These are phyloP conservation scores for Fusarium floridanum DNA, from an alignment of 2,329 filamentous ascomycete species.

Conservation along the genomic window DNA sequence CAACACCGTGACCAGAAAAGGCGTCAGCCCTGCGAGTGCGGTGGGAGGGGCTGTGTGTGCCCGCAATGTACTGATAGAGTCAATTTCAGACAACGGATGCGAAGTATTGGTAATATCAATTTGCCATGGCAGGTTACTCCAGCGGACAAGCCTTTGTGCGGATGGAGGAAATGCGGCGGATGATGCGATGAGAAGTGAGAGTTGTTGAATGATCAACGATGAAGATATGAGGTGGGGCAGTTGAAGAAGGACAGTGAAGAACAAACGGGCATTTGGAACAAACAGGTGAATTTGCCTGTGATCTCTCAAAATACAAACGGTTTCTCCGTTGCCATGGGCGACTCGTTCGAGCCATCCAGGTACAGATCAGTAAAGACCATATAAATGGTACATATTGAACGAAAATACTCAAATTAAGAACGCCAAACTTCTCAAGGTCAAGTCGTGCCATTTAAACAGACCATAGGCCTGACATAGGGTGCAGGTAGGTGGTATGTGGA, in stretches of 20 bases:
- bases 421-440: background rate
- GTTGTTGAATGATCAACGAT: background rate
- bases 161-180: background rate
- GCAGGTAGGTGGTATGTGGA: too few relatives aligned
- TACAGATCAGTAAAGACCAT: background rate
- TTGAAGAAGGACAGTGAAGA: background rate
- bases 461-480: background rate
- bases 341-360: background rate
- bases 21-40: background rate
- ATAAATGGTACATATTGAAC: background rate
- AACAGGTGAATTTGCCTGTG: background rate
- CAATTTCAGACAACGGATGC: background rate
- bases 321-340: background rate
- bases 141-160: background rate
- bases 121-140: background rate
- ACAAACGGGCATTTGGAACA: background rate
- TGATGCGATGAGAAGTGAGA: background rate
- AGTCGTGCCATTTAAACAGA: background rate
- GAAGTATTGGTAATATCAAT: background rate
- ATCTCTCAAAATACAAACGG: background rate
- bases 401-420: background rate
- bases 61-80: background rate
- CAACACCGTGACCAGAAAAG: background rate
- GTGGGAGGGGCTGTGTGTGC: background rate
- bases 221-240: background rate